Percentiles rank a stretch among this genome's conserved stretches.
phyloP scores from a whole-genome alignment of 352 stramenopile genomes.

The Discostella stelligera region DNA sequence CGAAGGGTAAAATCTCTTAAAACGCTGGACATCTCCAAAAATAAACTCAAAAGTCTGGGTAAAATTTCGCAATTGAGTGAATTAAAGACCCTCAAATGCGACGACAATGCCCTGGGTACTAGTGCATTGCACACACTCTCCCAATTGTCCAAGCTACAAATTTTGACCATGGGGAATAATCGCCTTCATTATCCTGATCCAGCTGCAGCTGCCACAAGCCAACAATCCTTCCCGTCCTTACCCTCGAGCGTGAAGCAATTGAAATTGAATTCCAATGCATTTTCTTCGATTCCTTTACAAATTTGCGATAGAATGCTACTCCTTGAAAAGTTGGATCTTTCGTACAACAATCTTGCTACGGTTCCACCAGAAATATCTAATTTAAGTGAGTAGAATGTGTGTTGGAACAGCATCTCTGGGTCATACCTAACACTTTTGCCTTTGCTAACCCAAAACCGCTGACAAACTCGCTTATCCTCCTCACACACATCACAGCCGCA shows the following conservation, averaged over 20 bases:
- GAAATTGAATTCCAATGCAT: constrained; percentile 63
- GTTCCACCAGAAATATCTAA: constrained; percentile 65
- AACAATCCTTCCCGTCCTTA: constrained; percentile 31
- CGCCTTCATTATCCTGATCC: constrained; percentile 45
- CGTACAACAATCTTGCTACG: constrained; percentile 60
- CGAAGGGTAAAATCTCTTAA: constrained; percentile 37
- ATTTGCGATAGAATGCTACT: constrained; percentile 11
- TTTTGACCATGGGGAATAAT: constrained; percentile 63
- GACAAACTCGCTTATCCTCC: neutral
- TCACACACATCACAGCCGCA: constrained; percentile 8
- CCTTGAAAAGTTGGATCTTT: constrained; percentile 77
- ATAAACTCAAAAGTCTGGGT: constrained; percentile 60
- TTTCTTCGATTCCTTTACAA: constrained; percentile 32
- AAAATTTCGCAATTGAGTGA: constrained; percentile 58
- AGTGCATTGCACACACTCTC: constrained; percentile 52
- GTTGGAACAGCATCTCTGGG: neutral
- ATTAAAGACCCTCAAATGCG: constrained; percentile 77
- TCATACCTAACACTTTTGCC: no score
- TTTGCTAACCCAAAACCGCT: no score
- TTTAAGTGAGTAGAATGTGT: constrained; percentile 32
- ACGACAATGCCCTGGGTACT: constrained; percentile 64
- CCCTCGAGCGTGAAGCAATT: constrained; percentile 63
- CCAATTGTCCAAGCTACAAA: constrained; percentile 67
- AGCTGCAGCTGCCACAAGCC: constrained; percentile 7
- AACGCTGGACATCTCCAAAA: constrained; percentile 78